These are phyloP conservation scores for Wallemia ichthyophaga DNA, from an alignment of 1,284 basidiomycete species.

Conservation along the genomic window DNA sequence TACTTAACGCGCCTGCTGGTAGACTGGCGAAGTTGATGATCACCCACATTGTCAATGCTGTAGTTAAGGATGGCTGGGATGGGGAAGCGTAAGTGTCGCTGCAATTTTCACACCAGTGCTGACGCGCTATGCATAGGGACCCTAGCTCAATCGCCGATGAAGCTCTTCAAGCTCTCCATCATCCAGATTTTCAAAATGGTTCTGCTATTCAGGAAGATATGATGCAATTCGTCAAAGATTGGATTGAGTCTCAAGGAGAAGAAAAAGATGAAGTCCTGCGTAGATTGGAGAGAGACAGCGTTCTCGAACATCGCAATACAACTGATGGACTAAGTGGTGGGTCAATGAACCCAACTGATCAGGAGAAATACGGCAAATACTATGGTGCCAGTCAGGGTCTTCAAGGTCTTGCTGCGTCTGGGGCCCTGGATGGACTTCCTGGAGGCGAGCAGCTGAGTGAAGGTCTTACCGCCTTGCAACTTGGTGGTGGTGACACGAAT, in stretches of 20 bases:
- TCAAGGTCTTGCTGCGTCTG: constrained; percentile 1
- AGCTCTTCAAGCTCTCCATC: constrained; percentile 10
- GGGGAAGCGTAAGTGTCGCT: background rate
- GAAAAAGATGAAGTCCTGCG: constrained; percentile 4
- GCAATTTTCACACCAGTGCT: background rate
- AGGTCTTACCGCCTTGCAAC: background rate
- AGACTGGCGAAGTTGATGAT: constrained; percentile 16
- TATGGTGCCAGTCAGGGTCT: constrained; percentile 2
- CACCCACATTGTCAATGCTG: background rate
- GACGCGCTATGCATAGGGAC: constrained; percentile 4
- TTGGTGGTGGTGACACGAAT: background rate
- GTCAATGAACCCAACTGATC: background rate
- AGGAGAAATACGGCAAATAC: constrained; percentile 3
- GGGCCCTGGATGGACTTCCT: background rate
- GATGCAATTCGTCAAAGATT: constrained; percentile 1
- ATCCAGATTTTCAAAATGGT: constrained; percentile 10
- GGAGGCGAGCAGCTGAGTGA: background rate
- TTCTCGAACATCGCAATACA: constrained; percentile 3
- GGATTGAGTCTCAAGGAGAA: constrained; percentile 3
- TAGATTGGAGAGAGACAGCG: constrained; percentile 2
- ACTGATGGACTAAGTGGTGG: constrained; percentile 2
- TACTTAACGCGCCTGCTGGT: constrained; percentile 14
- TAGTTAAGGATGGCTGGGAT: background rate
- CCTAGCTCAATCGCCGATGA: constrained; percentile 7
- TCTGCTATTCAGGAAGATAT: constrained; percentile 1